Evolutionary conservation across 1,284 basidiomycete species (phyloP).

Genomic region (Apiotrichum porosum): DNA sequence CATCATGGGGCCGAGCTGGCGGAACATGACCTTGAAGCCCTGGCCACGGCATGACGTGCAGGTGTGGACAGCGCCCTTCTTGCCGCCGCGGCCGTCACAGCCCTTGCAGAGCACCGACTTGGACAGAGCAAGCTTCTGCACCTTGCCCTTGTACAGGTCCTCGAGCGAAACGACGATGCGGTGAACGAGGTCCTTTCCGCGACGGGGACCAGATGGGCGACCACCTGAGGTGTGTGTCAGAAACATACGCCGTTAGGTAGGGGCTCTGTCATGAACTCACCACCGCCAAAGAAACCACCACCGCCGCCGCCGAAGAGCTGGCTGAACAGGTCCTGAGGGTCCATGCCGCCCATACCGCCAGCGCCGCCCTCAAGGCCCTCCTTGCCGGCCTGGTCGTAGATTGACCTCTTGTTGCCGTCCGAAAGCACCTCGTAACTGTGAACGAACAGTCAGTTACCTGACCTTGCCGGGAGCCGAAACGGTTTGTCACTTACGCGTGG

Average conservation of each 20-base stretch:
- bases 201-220: conserved; percentile 74
- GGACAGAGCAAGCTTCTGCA: conserved; percentile 93
- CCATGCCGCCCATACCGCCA: conserved; percentile 79
- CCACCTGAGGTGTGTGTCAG: conserved; percentile 7
- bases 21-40: conserved; percentile 84
- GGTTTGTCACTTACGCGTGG: too few relatives aligned
- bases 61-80: conserved; percentile 84
- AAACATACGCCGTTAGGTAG: background rate
- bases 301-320: conserved; percentile 81
- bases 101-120: conserved; percentile 90
- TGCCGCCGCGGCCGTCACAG: conserved; percentile 95
- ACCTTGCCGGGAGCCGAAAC: too few relatives aligned
- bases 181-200: conserved; percentile 97
- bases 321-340: conserved; percentile 95
- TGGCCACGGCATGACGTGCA: conserved; percentile 82
- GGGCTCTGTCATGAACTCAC: conserved; percentile 25
- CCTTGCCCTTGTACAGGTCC: conserved; percentile 98
- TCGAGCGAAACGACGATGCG: conserved; percentile 93
- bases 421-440: conserved; percentile 87
- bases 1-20: conserved; percentile 96
- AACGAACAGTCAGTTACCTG: too few relatives aligned
- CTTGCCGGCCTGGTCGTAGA: conserved; percentile 92
- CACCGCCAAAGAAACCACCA: conserved; percentile 58
- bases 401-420: conserved; percentile 73
- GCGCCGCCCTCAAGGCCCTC: conserved; percentile 87